Conservation (phyloP, 192 early-diverging fungal species). For the Coemansia sp. region DNA sequence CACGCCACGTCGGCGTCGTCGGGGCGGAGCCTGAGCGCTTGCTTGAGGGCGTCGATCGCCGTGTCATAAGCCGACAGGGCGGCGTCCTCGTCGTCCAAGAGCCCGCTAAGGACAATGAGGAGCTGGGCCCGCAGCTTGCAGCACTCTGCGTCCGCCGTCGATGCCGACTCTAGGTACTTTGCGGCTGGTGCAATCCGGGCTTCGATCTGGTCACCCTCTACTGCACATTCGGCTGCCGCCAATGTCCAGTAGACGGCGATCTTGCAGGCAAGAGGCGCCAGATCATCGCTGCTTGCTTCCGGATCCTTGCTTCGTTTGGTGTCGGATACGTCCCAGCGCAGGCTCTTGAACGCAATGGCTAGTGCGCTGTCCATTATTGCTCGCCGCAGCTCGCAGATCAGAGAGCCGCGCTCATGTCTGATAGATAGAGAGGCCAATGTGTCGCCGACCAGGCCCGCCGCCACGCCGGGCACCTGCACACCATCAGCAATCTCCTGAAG, state of each 20-base stretch:
- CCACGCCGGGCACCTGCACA: neutral
- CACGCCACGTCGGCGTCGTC: conserved; percentile 32
- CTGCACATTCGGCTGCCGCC: conserved; percentile 42
- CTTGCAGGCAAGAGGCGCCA: conserved; percentile 11
- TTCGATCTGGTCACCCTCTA: conserved; percentile 39
- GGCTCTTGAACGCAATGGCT: conserved; percentile 1
- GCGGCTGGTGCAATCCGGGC: conserved; percentile 18
- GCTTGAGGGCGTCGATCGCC: conserved; percentile 43
- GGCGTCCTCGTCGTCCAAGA: conserved; percentile 50
- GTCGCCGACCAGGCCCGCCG: neutral
- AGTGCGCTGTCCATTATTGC: conserved; percentile 12
- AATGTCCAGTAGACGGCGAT: conserved; percentile 55
- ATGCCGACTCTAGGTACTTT: conserved; percentile 25
- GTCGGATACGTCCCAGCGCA: conserved; percentile 7
- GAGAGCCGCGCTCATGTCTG: conserved; percentile 7
- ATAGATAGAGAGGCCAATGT: conserved; percentile 14
- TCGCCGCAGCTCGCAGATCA: conserved; percentile 9
- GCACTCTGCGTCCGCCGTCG: conserved; percentile 4
- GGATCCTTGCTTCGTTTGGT: neutral
- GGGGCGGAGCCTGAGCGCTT: conserved; percentile 45
- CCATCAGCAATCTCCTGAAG: conserved; percentile 12
- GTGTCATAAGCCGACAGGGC: conserved; percentile 49
- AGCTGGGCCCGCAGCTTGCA: conserved; percentile 33
- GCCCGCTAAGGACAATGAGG: conserved; percentile 31
- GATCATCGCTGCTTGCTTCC: neutral